Conservation (phyloP, 2,329 filamentous ascomycete genomes). For the Fusarium sterilihyphosum region DNA sequence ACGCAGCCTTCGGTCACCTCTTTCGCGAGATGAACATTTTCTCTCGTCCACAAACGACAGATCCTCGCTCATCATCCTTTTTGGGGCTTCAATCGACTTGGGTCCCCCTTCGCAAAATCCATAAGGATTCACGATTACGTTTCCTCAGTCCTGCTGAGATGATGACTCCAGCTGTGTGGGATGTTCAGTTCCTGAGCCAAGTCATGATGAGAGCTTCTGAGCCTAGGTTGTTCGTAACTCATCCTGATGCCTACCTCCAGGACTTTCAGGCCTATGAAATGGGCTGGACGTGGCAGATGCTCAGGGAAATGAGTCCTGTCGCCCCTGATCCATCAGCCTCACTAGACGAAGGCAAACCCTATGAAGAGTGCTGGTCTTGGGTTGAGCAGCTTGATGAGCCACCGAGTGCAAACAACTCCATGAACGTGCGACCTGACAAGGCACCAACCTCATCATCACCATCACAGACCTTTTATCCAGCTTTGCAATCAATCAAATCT, state of each 20-base stretch:
- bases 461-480: conserved; percentile 47
- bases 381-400: conserved; percentile 71
- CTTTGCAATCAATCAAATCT: conserved; percentile 42
- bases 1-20: conserved; percentile 68
- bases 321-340: conserved; percentile 56
- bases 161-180: conserved; percentile 77
- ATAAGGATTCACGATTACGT: conserved; percentile 76
- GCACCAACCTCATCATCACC: conserved; percentile 56
- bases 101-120: conserved; percentile 80
- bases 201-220: conserved; percentile 77
- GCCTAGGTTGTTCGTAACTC: conserved; percentile 79
- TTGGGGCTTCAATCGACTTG: conserved; percentile 73
- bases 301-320: conserved; percentile 70
- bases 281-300: conserved; percentile 76
- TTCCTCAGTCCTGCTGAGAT: conserved; percentile 78
- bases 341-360: conserved; percentile 56
- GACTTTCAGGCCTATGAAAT: conserved; percentile 62
- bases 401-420: conserved; percentile 56
- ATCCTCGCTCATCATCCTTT: conserved; percentile 53
- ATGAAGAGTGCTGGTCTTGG: conserved; percentile 72
- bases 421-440: conserved; percentile 54
- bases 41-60: conserved; percentile 42
- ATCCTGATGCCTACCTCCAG: conserved; percentile 79
- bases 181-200: conserved; percentile 74
- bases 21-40: conserved; percentile 56